Evolutionary conservation across 2,329 filamentous ascomycete species (phyloP), one percentile per base, ranked within the genome.

Genomic region (Neopestalotiopsis sp.): DNA sequence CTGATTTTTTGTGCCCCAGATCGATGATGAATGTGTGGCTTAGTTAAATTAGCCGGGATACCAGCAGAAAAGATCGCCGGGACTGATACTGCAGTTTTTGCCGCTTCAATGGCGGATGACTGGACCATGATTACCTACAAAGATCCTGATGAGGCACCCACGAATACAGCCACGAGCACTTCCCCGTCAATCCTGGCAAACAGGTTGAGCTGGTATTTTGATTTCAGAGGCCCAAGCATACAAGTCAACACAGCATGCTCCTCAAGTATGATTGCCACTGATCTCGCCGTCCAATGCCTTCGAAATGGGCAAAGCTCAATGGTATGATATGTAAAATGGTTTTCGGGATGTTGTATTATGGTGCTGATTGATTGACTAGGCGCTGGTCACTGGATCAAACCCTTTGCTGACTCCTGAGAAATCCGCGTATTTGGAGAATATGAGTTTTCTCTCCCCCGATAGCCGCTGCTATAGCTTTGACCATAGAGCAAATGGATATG

Each of bases 361-460:
- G 4, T n/a, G 20, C 20, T 56, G 20, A 56, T 20, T 4, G 14
- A 45, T 12, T 38, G 28, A 17, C 69, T 66, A 62, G 67, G 78
- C 78, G n/a, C 13, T 79, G n/a, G 77, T 77, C 3, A 69, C 59
- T 14, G 76, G 72, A 7, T 52, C 69, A 7, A 78, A 74, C 68
- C 32, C 78, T 13, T 72, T 78, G 12, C 63, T 77, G 1, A 68
- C 32, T 5, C 76, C 76, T 1, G 70, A 75, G 4, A 56, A 62
- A 10, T 42, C 67, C 3, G 71, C 71, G 5, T 61, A 45, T 66
- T 52, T 72, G 52, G 24, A 68, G 45, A 69, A 66, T n/a, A 56
- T 80, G 28, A 72, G 81, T 34, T 75, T 81, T 67, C 67, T 85
- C 3, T 78, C 77, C 1, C 3, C 86, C 83, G 72, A 69, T 32